Evolutionary conservation across 2,329 filamentous ascomycete species (phyloP).

Genomic region (Aulographum hederae): DNA sequence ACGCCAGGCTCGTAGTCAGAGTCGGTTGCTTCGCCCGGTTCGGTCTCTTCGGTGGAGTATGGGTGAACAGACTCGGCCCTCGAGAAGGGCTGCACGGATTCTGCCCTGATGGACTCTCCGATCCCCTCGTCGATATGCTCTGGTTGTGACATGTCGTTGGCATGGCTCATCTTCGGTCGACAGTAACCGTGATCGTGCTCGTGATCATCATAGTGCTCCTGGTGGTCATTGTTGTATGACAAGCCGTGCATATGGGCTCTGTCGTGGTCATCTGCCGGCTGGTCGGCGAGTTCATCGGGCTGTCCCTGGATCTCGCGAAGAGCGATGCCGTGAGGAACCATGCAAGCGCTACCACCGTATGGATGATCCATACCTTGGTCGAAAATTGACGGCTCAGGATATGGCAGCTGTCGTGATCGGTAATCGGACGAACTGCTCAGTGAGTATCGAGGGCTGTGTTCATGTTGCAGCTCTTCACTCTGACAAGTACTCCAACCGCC

Average conservation of each 20-base stretch:
- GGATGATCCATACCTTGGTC: too few relatives aligned
- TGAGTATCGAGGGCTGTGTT: background rate
- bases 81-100: too few relatives aligned
- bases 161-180: too few relatives aligned
- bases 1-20: slow-evolving; percentile 14
- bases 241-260: too few relatives aligned
- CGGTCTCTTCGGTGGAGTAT: slow-evolving; percentile 9
- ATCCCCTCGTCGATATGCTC: too few relatives aligned
- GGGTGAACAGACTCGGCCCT: slow-evolving; percentile 19
- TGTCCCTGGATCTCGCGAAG: slow-evolving; percentile 16
- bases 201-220: too few relatives aligned
- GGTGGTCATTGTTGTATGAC: too few relatives aligned
- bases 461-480: background rate
- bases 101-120: too few relatives aligned
- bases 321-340: slow-evolving; percentile 6
- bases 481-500: background rate
- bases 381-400: too few relatives aligned
- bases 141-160: too few relatives aligned
- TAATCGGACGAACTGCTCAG: background rate
- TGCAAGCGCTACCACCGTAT: slow-evolving; percentile 8
- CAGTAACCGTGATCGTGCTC: too few relatives aligned
- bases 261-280: background rate
- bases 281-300: slow-evolving; percentile 9
- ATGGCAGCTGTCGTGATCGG: background rate
- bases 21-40: slow-evolving; percentile 14